Conservation (phyloP, 2,329 filamentous ascomycete genomes). For the Rosellinia necatrix region DNA sequence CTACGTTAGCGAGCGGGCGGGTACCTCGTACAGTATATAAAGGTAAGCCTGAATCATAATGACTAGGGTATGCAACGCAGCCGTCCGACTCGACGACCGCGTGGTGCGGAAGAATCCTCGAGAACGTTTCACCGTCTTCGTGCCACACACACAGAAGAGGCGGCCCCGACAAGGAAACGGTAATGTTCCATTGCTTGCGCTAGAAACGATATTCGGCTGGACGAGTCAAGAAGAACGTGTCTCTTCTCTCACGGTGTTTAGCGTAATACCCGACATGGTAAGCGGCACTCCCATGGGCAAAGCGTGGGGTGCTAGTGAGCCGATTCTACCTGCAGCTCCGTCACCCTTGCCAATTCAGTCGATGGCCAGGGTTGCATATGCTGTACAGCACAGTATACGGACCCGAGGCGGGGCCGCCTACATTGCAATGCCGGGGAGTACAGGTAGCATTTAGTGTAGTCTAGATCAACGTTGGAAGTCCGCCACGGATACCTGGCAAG, state of each 20-base stretch:
- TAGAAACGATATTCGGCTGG: neutral
- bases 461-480: conserved; percentile 23
- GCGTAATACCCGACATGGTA: neutral
- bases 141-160: neutral
- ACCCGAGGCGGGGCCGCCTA: too few relatives aligned
- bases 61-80: too few relatives aligned
- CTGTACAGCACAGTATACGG: too few relatives aligned
- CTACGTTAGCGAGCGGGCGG: too few relatives aligned
- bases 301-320: neutral
- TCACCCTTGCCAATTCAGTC: neutral
- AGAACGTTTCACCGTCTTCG: neutral
- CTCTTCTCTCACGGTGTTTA: neutral
- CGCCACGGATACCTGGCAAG: neutral
- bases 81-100: too few relatives aligned
- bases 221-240: too few relatives aligned
- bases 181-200: neutral
- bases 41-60: too few relatives aligned
- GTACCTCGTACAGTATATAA: too few relatives aligned
- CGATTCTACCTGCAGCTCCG: neutral
- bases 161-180: neutral
- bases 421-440: too few relatives aligned
- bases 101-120: too few relatives aligned
- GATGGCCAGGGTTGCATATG: neutral
- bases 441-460: too few relatives aligned
- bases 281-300: neutral